Conservation (phyloP, 345 rosid species). For the Pistacia vera region DNA sequence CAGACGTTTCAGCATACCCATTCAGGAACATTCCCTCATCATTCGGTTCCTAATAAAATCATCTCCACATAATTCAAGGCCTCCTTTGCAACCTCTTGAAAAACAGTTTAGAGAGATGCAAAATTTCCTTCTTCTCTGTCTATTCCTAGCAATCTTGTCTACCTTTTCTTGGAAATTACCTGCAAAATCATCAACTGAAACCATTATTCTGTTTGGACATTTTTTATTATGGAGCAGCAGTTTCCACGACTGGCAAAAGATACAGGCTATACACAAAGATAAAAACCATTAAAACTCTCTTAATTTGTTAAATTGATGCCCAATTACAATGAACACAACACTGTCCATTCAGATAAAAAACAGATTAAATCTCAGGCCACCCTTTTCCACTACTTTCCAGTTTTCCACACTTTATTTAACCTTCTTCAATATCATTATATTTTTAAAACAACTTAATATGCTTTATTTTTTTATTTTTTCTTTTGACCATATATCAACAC, state of each 20-base stretch:
- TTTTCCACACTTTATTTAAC: too few species aligned
- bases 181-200: conserved; percentile 5
- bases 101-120: background rate
- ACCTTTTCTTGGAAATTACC: background rate
- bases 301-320: background rate
- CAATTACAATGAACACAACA: background rate
- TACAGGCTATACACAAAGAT: background rate
- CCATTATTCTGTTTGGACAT: background rate
- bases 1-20: background rate
- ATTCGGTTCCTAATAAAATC: background rate
- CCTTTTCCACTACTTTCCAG: too few species aligned
- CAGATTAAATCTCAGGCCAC: too few species aligned
- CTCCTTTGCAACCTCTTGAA: background rate
- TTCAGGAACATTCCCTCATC: background rate
- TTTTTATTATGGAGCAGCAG: background rate
- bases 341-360: background rate
- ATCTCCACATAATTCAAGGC: background rate
- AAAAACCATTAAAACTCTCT: background rate
- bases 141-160: background rate
- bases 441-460: background rate
- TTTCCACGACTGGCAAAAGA: background rate
- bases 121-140: background rate
- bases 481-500: background rate
- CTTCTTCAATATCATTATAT: too few species aligned
- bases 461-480: background rate